Evolutionary conservation across 2,329 filamentous ascomycete genomes (phyloP).

Genomic region (Fusarium chlamydosporum): DNA sequence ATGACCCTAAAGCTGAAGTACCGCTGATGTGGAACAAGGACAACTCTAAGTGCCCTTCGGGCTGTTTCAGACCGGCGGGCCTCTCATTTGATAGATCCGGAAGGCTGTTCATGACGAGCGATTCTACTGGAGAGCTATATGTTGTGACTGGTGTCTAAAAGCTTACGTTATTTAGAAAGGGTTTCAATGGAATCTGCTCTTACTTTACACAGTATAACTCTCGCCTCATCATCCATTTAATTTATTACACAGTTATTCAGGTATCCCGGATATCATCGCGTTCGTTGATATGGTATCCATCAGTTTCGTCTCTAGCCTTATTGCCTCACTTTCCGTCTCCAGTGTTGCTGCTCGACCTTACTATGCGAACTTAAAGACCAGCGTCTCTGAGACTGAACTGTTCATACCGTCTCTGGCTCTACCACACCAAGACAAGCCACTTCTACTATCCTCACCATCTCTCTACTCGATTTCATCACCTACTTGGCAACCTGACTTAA

Average conservation of each 20-base stretch:
- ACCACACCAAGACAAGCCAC: slow-evolving; percentile 6
- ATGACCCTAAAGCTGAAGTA: slow-evolving; percentile 13
- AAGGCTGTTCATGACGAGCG: slow-evolving; percentile 18
- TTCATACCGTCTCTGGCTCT: neutral
- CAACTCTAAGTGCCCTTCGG: slow-evolving; percentile 8
- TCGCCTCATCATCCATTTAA: neutral
- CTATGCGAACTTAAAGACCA: neutral
- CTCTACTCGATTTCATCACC: neutral
- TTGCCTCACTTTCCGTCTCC: neutral
- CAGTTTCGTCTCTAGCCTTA: neutral
- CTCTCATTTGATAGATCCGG: slow-evolving; percentile 7
- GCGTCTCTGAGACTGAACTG: neutral
- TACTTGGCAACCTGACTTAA: slow-evolving; percentile 3
- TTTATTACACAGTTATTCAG: neutral
- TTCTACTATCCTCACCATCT: neutral
- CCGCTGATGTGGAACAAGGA: slow-evolving; percentile 21
- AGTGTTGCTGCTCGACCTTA: neutral
- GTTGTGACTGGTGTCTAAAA: neutral
- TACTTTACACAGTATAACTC: too few relatives aligned
- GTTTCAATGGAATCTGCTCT: too few relatives aligned
- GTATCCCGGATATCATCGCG: neutral
- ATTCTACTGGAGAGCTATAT: slow-evolving; percentile 17
- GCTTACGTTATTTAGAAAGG: too few relatives aligned
- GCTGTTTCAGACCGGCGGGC: slow-evolving; percentile 7
- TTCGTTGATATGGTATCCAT: slow-evolving; percentile 4